Conservation (phyloP, 306 rosid genomes). For the Leucaena leucocephala region DNA sequence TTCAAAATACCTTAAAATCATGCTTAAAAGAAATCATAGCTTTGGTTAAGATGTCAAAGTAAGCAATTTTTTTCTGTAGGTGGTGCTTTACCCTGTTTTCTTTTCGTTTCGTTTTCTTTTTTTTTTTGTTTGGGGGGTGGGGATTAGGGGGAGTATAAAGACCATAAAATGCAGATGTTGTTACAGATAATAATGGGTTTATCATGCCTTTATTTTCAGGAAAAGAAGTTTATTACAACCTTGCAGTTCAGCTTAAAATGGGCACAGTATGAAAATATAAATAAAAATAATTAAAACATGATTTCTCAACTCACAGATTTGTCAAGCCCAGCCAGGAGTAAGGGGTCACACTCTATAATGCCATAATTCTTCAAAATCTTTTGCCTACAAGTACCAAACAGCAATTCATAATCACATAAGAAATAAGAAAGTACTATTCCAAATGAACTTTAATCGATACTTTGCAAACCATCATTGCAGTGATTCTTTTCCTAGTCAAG, state of each 20-base stretch:
- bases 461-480: slow-evolving; percentile 14
- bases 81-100: background rate
- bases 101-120: background rate
- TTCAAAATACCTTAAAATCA: slow-evolving; percentile 15
- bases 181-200: slow-evolving; percentile 30
- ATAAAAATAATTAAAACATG: slow-evolving; percentile 9
- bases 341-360: slow-evolving; percentile 77
- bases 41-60: slow-evolving; percentile 18
- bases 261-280: slow-evolving; percentile 7
- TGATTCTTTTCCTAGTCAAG: slow-evolving; percentile 6
- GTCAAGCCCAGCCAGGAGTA: slow-evolving; percentile 75
- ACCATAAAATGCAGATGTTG: background rate
- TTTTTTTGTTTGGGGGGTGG: too few relatives aligned
- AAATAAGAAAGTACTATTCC: slow-evolving; percentile 2
- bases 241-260: slow-evolving; percentile 31
- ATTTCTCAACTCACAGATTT: slow-evolving; percentile 60
- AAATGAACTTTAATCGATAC: slow-evolving; percentile 30
- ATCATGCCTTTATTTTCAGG: background rate
- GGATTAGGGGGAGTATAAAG: background rate
- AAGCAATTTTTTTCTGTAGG: background rate
- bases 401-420: background rate
- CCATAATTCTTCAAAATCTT: slow-evolving; percentile 74
- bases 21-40: slow-evolving; percentile 25
- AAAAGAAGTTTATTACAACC: slow-evolving; percentile 12
- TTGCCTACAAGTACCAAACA: slow-evolving; percentile 59